phyloP scores from a whole-genome alignment of 441 rosid species.

The Viola pubescens region DNA sequence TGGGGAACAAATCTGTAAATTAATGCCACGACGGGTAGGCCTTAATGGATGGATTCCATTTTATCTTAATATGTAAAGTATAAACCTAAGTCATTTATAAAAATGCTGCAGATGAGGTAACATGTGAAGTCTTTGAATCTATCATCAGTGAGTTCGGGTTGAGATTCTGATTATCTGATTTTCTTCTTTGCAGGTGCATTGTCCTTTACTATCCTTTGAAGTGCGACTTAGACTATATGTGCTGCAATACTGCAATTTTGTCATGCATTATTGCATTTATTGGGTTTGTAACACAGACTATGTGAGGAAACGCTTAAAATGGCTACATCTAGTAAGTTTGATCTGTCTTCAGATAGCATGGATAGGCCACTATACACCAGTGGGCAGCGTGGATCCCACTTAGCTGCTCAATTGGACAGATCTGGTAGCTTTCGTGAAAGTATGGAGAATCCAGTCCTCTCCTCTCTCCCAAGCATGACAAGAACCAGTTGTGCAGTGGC shows the following conservation, averaged over 20 bases:
- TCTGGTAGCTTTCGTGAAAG: slow-evolving; percentile 82
- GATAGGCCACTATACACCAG: slow-evolving; percentile 62
- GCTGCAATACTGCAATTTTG: slow-evolving; percentile 37
- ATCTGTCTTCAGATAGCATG: slow-evolving; percentile 74
- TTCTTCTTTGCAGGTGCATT: slow-evolving; percentile 41
- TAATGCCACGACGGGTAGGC: too few species aligned
- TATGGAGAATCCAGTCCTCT: slow-evolving; percentile 57
- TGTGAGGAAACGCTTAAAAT: slow-evolving; percentile 51
- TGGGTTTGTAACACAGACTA: slow-evolving; percentile 41
- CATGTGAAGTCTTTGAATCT: background rate
- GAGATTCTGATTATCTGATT: slow-evolving; percentile 18
- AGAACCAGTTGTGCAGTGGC: slow-evolving; percentile 55
- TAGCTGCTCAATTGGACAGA: slow-evolving; percentile 73
- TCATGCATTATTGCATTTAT: slow-evolving; percentile 61
- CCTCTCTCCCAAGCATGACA: slow-evolving; percentile 63
- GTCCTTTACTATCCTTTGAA: slow-evolving; percentile 17
- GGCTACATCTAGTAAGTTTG: slow-evolving; percentile 88
- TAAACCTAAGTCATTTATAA: background rate
- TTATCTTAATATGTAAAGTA: too few species aligned
- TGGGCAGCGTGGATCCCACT: slow-evolving; percentile 79
- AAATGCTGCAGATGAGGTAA: background rate
- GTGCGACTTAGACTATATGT: slow-evolving; percentile 50
- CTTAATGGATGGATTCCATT: too few species aligned
- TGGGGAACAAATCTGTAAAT: too few species aligned
- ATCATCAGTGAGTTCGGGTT: slow-evolving; percentile 9